Base-by-base conservation (phyloP, 768 basidiomycete genomes). In the Galerina marginata region DNA sequence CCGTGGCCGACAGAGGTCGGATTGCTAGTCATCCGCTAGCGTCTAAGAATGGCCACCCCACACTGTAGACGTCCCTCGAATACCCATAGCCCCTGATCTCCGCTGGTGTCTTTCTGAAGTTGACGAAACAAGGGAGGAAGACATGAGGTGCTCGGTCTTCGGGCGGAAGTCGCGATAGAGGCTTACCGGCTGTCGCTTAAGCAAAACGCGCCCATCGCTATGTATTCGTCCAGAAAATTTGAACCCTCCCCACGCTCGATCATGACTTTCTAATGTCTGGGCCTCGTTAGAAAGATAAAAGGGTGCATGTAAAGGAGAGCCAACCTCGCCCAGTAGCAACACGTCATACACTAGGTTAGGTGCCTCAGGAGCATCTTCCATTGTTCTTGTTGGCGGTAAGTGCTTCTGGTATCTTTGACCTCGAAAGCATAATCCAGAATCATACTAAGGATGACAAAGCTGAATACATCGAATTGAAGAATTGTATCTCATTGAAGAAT, bases 171-270 rank as follows among this genome's bases (percentile, higher is more conserved):
- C 29, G 12, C 38, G 60, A 49, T 38, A 50, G 16, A 39, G 40
- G 74, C 84, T 61, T 66, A 89, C 88, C 65, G 87, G 83, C 73
- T 85, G 80, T 69, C 89, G 81, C 70, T 81, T 83, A 69, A 91
- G 75, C 49, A 79, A 76, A 61, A 92, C 81, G 65, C 79, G 71
- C 15, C 90, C 90, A 68, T 89, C 85, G 40, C 76, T 75, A 37
- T 82, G 76, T 46, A 90, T 79, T 25, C 83, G 76, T 50, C 91
- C 91, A 10, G 77, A 75, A 67, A 87, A 85, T 58, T 71, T 80
- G 71, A 83, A 90, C 10, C 84, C 83, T 4, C 86, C 88, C 89
- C 91, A 92, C 7, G 86, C 86, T 40, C 77, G 75, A 59, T 86
- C 85, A 56, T 86, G 83, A 48, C 79, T 78, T 48, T 66, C 72